Percentiles rank a stretch among this genome's conserved stretches.
Evolutionary conservation across 495 filamentous ascomycete genomes (phyloP).

Genomic region (Sporormia fimetaria): DNA sequence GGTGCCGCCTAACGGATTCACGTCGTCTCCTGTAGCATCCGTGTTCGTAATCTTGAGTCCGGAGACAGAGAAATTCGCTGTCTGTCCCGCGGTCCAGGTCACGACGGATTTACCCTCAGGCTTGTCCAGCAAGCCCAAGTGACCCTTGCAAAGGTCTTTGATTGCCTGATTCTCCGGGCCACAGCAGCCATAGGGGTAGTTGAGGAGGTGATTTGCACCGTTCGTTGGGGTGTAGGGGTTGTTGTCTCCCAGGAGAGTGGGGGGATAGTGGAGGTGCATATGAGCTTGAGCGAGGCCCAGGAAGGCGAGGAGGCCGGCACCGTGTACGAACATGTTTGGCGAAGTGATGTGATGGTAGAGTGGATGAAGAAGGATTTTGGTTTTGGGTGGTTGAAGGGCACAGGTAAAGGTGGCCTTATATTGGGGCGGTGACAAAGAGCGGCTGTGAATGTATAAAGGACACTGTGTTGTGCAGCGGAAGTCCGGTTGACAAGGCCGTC

Average conservation of each 20-base stretch:
- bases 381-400: background rate
- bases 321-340: background rate
- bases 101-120: slow-evolving; percentile 28
- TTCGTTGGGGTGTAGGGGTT: slow-evolving; percentile 27
- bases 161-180: slow-evolving; percentile 10
- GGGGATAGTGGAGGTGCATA: slow-evolving; percentile 30
- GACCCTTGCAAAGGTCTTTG: slow-evolving; percentile 26
- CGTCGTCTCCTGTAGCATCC: background rate
- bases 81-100: slow-evolving; percentile 29
- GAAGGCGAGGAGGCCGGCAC: slow-evolving; percentile 7
- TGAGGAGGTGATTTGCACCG: slow-evolving; percentile 26
- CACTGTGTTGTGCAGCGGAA: slow-evolving; percentile 4
- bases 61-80: slow-evolving; percentile 20
- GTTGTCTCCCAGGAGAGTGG: slow-evolving; percentile 29
- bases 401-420: background rate
- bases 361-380: background rate
- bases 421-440: background rate
- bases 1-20: slow-evolving; percentile 19
- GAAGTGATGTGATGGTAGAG: slow-evolving; percentile 1
- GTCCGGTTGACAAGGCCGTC: slow-evolving; percentile 2
- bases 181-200: slow-evolving; percentile 33
- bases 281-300: slow-evolving; percentile 14
- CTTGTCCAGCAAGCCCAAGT: slow-evolving; percentile 29
- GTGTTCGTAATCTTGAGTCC: slow-evolving; percentile 1
- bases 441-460: slow-evolving; percentile 1